A percentile compares a stretch with the other conserved stretches of the same genome.
phyloP scores from a whole-genome alignment of 345 rosid genomes.

The Pugionium cornutum region DNA sequence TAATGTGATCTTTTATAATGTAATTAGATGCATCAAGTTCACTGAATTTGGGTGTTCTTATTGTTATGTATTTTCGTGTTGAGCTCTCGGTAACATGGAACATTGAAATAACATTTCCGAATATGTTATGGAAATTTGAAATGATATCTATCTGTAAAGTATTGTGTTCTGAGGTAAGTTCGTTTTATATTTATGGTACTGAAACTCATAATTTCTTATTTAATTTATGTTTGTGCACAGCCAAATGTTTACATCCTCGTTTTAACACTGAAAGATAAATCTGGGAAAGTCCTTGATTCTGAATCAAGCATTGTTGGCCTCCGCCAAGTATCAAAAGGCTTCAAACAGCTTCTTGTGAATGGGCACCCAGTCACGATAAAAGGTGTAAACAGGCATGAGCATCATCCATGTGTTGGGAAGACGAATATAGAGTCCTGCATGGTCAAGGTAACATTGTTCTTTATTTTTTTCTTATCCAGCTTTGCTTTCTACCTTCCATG shows the following conservation, averaged over 20 bases:
- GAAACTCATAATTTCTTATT: constrained; percentile 13
- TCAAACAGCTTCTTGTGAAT: constrained; percentile 88
- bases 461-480: constrained; percentile 22
- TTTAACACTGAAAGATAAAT: constrained; percentile 75
- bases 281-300: constrained; percentile 75
- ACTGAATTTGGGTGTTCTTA: too few relatives aligned
- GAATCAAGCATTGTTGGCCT: constrained; percentile 92
- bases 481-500: constrained; percentile 23
- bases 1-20: too few relatives aligned
- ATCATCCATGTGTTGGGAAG: constrained; percentile 98
- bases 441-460: constrained; percentile 66
- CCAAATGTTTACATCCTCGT: constrained; percentile 84
- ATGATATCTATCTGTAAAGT: neutral
- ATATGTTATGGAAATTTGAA: neutral
- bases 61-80: too few relatives aligned
- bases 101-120: constrained; percentile 17
- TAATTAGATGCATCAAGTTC: too few relatives aligned
- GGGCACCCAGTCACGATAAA: constrained; percentile 78
- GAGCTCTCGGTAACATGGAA: neutral
- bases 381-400: constrained; percentile 99
- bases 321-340: constrained; percentile 79
- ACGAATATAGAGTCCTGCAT: constrained; percentile 94
- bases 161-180: constrained; percentile 3
- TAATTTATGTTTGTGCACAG: constrained; percentile 51
- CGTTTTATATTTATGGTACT: constrained; percentile 1